Conservation (phyloP, 2,329 filamentous ascomycete genomes). For the Botrytis hyacinthi region DNA sequence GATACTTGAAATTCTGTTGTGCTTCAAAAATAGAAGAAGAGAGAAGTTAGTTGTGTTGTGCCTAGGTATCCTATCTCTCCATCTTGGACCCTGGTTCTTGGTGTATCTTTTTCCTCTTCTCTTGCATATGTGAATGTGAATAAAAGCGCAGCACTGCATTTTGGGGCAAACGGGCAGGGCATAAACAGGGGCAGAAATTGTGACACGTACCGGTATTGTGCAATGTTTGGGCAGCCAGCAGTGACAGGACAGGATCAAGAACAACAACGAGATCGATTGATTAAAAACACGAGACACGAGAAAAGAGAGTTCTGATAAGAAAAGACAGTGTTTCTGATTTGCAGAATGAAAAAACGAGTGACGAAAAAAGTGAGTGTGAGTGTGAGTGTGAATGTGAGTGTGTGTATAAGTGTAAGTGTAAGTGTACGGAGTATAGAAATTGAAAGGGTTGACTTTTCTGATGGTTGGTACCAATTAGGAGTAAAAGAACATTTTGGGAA, state of each 20-base stretch:
- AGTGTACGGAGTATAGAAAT: not conserved
- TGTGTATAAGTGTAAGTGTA: not conserved
- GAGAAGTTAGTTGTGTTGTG: constrained; percentile 13
- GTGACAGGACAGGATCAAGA: not conserved
- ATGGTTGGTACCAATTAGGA: not conserved
- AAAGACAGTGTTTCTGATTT: not conserved
- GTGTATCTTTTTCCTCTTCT: not conserved
- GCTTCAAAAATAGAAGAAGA: constrained; percentile 7
- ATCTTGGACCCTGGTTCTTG: not conserved
- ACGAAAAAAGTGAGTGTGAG: not conserved
- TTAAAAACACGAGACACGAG: constrained; percentile 5
- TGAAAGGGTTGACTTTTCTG: not conserved
- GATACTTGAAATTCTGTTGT: not conserved
- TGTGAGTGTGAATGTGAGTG: not conserved
- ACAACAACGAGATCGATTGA: constrained; percentile 6
- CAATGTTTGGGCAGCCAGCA: constrained; percentile 1
- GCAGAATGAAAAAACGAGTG: constrained; percentile 3
- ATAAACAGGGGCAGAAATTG: constrained; percentile 14
- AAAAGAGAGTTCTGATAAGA: not conserved
- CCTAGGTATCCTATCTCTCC: not conserved
- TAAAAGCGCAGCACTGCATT: not conserved
- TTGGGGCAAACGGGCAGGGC: not conserved
- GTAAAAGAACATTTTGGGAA: not conserved
- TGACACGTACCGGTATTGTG: constrained; percentile 17
- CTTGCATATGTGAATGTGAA: not conserved